phyloP scores from a whole-genome alignment of 2,329 filamentous ascomycete genomes.

The Microcera coccophila region DNA sequence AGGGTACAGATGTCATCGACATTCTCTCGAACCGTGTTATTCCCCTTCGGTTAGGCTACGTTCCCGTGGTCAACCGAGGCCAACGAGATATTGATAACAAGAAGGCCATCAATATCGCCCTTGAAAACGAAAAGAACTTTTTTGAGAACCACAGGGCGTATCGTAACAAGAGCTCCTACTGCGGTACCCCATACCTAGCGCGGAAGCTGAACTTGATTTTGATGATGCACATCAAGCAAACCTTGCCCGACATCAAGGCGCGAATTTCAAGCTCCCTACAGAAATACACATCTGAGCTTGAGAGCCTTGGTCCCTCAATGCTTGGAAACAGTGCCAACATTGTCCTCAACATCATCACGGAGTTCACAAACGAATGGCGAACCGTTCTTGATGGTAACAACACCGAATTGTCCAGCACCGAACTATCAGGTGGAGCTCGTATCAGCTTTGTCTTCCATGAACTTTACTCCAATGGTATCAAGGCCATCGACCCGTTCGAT shows the following conservation, averaged over 20 bases:
- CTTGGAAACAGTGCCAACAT: conserved; percentile 96
- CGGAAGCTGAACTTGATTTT: conserved; percentile 96
- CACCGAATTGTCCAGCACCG: conserved; percentile 87
- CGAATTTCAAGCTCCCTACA: conserved; percentile 90
- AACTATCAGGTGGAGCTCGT: conserved; percentile 92
- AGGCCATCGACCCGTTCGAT: conserved; percentile 96
- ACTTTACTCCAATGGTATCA: conserved; percentile 93
- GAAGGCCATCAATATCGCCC: conserved; percentile 83
- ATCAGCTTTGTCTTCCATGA: conserved; percentile 99
- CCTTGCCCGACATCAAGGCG: conserved; percentile 95
- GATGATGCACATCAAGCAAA: conserved; percentile 99
- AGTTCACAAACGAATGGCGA: conserved; percentile 96
- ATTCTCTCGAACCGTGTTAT: conserved; percentile 98
- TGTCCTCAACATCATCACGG: conserved; percentile 96
- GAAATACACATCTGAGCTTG: conserved; percentile 83
- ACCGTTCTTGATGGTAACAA: conserved; percentile 96
- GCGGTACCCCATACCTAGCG: conserved; percentile 93
- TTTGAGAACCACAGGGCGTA: conserved; percentile 99
- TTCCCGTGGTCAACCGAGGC: conserved; percentile 95
- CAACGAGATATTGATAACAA: conserved; percentile 99
- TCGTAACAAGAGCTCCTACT: conserved; percentile 97
- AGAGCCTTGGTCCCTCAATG: conserved; percentile 84
- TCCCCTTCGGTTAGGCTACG: conserved; percentile 87
- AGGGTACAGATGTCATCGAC: conserved; percentile 96
- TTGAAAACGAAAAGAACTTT: conserved; percentile 93